A percentile compares a stretch with the other conserved stretches of the same genome.
These are phyloP conservation scores for Theobroma grandiflorum DNA, from an alignment of 441 rosid genomes.

Conservation along the genomic window DNA sequence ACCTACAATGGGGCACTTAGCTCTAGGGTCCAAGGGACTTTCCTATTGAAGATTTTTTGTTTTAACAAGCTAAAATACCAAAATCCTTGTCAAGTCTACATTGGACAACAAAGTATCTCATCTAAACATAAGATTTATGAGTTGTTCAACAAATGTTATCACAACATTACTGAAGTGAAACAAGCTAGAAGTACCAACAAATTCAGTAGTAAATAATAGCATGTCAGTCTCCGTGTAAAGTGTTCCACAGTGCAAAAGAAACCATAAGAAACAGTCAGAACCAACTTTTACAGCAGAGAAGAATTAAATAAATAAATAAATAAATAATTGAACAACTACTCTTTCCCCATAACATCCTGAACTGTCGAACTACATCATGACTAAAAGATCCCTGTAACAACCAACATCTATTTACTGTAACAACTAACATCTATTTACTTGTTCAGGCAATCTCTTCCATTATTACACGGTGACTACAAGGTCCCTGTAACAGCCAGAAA, in stretches of 20 bases:
- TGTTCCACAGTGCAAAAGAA: background rate
- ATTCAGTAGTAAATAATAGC: background rate
- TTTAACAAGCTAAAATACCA: background rate
- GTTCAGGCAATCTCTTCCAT: background rate
- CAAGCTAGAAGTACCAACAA: background rate
- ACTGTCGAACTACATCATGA: background rate
- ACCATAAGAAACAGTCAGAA: constrained; percentile 5
- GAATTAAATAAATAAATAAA: background rate
- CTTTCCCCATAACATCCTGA: constrained; percentile 6
- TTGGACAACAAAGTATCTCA: background rate
- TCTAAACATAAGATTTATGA: background rate
- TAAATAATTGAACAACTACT: background rate
- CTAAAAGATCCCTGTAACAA: background rate
- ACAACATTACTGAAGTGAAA: background rate
- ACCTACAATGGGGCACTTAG: background rate
- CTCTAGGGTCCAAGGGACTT: background rate
- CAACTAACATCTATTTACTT: constrained; percentile 9
- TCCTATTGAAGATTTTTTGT: background rate
- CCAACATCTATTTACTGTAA: constrained; percentile 5
- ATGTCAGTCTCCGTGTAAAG: background rate
- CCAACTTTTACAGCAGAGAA: background rate
- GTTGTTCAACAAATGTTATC: background rate
- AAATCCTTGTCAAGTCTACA: constrained; percentile 1
- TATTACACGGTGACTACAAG: background rate
- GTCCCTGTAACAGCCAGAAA: constrained; percentile 8